Percentiles rank a stretch among this genome's conserved stretches.
phyloP scores from a whole-genome alignment of 345 rosid species.

The Acer saccharum region DNA sequence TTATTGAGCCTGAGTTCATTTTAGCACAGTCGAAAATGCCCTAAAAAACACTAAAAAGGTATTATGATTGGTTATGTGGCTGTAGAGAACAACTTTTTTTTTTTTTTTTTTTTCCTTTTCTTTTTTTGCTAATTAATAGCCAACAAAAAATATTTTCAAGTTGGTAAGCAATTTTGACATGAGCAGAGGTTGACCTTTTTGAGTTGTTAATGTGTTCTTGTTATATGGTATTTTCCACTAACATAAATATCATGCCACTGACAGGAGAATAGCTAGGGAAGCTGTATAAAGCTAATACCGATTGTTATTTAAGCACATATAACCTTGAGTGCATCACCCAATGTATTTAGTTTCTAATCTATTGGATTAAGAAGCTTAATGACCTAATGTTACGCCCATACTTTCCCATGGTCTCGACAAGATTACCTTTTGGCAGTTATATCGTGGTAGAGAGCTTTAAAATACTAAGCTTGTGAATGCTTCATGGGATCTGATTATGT shows the following conservation, averaged over 20 bases:
- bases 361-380: constrained; percentile 5
- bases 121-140: background rate
- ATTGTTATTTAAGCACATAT: background rate
- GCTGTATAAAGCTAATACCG: background rate
- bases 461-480: background rate
- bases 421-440: background rate
- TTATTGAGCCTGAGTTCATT: constrained; percentile 1
- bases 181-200: constrained; percentile 3
- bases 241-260: constrained; percentile 3
- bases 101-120: no score
- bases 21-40: background rate
- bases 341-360: background rate
- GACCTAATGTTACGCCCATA: background rate
- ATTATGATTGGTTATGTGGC: background rate
- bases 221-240: constrained; percentile 7
- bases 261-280: background rate
- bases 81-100: constrained; percentile 1
- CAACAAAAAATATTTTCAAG: background rate
- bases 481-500: background rate
- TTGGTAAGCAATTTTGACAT: background rate
- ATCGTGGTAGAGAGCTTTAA: background rate
- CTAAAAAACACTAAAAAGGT: background rate
- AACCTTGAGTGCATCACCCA: background rate
- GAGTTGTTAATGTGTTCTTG: background rate
- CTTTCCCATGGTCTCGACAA: background rate